phyloP scores from a whole-genome alignment of 75 land plant genomes.

The Selaginella moellendorffii region DNA sequence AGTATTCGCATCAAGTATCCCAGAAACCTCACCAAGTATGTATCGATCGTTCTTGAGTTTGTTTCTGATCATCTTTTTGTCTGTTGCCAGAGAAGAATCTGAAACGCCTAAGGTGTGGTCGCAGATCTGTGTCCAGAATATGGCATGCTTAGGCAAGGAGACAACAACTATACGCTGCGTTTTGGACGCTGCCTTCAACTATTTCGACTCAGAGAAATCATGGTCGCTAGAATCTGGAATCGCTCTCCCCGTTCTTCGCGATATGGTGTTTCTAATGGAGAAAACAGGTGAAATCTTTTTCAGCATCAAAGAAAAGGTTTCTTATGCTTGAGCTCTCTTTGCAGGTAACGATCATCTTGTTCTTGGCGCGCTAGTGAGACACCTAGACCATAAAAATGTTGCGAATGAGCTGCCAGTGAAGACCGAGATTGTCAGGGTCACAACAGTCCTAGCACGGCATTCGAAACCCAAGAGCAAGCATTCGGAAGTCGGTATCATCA shows the following conservation, averaged over 20 bases:
- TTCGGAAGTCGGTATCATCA: constrained; percentile 51
- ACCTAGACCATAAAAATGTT: constrained; percentile 86
- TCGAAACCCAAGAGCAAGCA: constrained; percentile 39
- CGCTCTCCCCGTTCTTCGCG: constrained; percentile 52
- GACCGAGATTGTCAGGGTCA: constrained; percentile 48
- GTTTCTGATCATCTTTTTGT: not conserved
- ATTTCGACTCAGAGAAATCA: constrained; percentile 55
- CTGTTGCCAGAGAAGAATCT: constrained; percentile 18
- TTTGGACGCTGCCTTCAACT: constrained; percentile 69
- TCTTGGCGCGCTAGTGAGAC: constrained; percentile 52
- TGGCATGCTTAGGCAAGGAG: constrained; percentile 80
- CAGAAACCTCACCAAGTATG: constrained; percentile 38
- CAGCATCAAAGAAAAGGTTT: no score
- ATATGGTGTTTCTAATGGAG: constrained; percentile 59
- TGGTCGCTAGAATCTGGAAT: constrained; percentile 63
- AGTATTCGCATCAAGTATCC: constrained; percentile 40
- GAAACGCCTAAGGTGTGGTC: constrained; percentile 64
- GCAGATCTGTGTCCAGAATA: constrained; percentile 70
- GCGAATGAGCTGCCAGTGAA: constrained; percentile 47
- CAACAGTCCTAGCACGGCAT: constrained; percentile 41
- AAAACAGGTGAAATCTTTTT: constrained; percentile 68
- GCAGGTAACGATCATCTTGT: constrained; percentile 64
- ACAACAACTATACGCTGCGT: constrained; percentile 79
- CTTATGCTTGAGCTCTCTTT: constrained; percentile 5
- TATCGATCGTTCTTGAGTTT: not conserved